phyloP scores from a whole-genome alignment of 169 alveolate species.

The Cytauxzoon felis region DNA sequence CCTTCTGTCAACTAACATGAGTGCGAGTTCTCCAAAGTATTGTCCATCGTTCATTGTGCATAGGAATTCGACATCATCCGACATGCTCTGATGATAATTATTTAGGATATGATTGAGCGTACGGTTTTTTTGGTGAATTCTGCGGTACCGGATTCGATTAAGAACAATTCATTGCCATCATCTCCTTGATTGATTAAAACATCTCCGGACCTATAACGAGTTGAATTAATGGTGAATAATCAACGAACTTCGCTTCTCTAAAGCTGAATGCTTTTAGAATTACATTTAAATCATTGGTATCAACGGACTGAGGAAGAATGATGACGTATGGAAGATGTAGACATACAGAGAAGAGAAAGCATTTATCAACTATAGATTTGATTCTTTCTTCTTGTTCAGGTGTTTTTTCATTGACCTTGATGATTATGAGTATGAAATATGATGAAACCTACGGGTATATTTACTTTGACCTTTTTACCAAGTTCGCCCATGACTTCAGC shows the following conservation, averaged over 20 bases:
- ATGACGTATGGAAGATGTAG: neutral
- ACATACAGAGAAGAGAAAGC: conserved; percentile 60
- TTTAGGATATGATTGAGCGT: conserved; percentile 56
- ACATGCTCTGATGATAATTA: conserved; percentile 62
- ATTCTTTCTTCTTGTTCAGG: conserved; percentile 50
- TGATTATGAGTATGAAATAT: neutral
- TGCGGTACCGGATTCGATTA: conserved; percentile 87
- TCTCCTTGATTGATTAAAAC: conserved; percentile 92
- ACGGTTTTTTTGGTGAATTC: conserved; percentile 75
- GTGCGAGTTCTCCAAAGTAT: conserved; percentile 94
- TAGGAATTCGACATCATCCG: conserved; percentile 62
- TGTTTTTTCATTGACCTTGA: conserved; percentile 47
- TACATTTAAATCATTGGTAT: conserved; percentile 17
- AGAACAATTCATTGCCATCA: conserved; percentile 88
- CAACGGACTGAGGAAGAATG: conserved; percentile 18
- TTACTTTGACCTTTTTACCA: conserved; percentile 19
- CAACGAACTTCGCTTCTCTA: conserved; percentile 27
- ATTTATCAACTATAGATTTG: conserved; percentile 23
- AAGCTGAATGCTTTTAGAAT: conserved; percentile 53
- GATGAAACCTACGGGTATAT: conserved; percentile 41
- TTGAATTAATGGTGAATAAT: neutral
- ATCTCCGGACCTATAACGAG: conserved; percentile 36
- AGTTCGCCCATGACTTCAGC: conserved; percentile 58
- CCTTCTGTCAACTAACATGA: conserved; percentile 59
- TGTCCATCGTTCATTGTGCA: conserved; percentile 86